phyloP scores from a whole-genome alignment of 192 early-diverging fungal species.

The Coemansia sp. region DNA sequence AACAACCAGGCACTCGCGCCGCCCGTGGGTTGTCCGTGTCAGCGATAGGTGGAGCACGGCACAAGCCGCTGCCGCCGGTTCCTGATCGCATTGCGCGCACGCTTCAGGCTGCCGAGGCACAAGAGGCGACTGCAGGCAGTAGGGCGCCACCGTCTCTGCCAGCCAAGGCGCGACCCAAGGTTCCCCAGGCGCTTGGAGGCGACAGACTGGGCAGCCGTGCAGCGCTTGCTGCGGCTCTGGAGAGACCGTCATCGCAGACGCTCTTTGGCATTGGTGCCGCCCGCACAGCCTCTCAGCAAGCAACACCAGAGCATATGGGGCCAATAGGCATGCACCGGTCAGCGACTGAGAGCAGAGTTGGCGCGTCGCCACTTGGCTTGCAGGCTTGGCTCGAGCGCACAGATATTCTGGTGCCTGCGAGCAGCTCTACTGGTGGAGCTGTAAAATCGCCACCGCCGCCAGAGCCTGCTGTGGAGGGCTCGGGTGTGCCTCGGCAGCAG shows the following conservation, averaged over 20 bases:
- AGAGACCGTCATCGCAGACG: slow-evolving; percentile 33
- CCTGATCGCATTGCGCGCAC: slow-evolving; percentile 42
- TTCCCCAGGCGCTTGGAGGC: slow-evolving; percentile 27
- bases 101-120: slow-evolving; percentile 14
- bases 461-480: background rate
- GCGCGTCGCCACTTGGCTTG: slow-evolving; percentile 15
- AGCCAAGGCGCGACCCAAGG: slow-evolving; percentile 23
- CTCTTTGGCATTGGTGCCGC: slow-evolving; percentile 19
- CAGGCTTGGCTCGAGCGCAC: slow-evolving; percentile 49
- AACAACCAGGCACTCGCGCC: background rate
- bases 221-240: slow-evolving; percentile 19
- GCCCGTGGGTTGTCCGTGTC: background rate
- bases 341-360: background rate
- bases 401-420: slow-evolving; percentile 31
- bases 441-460: background rate
- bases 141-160: slow-evolving; percentile 36
- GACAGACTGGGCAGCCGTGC: slow-evolving; percentile 25
- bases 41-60: background rate
- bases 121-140: background rate
- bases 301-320: slow-evolving; percentile 1
- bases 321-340: slow-evolving; percentile 8
- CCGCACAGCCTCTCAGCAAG: slow-evolving; percentile 4
- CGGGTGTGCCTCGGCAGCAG: background rate
- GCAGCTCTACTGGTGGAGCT: slow-evolving; percentile 17
- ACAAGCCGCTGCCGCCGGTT: slow-evolving; percentile 29